Percentiles rank a stretch among this genome's conserved stretches.
Evolutionary conservation across 164 flowering plant genomes (phyloP).

Genomic region (Piper longum): DNA sequence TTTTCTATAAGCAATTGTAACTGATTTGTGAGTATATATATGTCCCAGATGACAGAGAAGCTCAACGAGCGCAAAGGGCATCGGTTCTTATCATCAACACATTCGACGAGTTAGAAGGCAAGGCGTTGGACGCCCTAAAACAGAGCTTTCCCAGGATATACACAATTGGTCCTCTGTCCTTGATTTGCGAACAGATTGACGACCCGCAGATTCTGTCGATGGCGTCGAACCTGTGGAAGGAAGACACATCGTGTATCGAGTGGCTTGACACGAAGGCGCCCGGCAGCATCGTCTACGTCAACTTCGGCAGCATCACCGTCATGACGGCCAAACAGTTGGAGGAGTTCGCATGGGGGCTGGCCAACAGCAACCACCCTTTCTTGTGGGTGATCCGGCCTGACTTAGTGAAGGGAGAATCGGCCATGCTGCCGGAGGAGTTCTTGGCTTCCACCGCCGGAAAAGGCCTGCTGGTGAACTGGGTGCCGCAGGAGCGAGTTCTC

Average conservation of each 20-base stretch:
- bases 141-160: not conserved
- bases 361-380: too few relatives aligned
- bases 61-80: conserved; percentile 3
- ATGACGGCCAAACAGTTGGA: conserved; percentile 16
- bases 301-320: conserved; percentile 2
- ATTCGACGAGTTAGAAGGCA: conserved; percentile 10
- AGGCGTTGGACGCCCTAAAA: conserved; percentile 7
- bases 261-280: conserved; percentile 15
- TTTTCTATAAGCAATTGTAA: too few relatives aligned
- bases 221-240: conserved; percentile 6
- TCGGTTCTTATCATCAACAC: conserved; percentile 10
- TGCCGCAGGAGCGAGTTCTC: conserved; percentile 11
- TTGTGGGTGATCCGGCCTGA: not conserved
- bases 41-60: not conserved
- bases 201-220: not conserved
- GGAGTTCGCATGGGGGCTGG: conserved; percentile 4
- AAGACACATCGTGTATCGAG: conserved; percentile 9
- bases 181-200: not conserved
- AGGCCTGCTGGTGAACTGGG: conserved; percentile 9
- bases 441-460: conserved; percentile 11
- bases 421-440: conserved; percentile 13
- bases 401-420: conserved; percentile 12
- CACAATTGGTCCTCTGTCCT: conserved; percentile 19
- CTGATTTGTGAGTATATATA: too few relatives aligned
- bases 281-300: not conserved